Evolutionary conservation across 2,329 filamentous ascomycete genomes (phyloP).

Genomic region (Xylaria sp.): DNA sequence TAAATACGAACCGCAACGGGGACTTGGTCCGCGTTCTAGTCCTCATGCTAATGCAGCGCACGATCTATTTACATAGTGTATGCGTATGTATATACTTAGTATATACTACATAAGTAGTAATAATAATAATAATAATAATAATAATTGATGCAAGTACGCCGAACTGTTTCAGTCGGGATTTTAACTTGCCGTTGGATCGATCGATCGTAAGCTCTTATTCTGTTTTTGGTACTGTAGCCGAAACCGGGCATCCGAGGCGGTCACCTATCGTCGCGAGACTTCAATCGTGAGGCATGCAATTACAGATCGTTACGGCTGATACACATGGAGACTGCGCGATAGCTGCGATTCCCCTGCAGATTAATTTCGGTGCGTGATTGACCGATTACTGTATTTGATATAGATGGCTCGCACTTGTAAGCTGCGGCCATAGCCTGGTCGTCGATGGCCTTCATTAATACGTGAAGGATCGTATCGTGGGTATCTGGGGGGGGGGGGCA

Average conservation of each 20-base stretch:
- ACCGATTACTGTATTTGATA: conserved; percentile 26
- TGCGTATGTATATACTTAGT: no score
- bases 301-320: background rate
- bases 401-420: conserved; percentile 2
- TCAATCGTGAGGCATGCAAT: background rate
- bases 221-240: background rate
- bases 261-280: background rate
- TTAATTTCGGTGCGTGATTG: conserved; percentile 20
- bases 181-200: conserved; percentile 5
- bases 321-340: conserved; percentile 4
- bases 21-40: background rate
- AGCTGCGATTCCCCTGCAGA: conserved; percentile 15
- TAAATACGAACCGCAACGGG: background rate
- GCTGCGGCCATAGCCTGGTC: background rate
- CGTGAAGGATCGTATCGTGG: conserved; percentile 1
- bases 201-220: background rate
- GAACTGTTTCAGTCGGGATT: background rate
- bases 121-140: no score
- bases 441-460: background rate
- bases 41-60: background rate
- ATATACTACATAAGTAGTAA: background rate
- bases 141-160: background rate
- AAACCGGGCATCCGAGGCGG: background rate
- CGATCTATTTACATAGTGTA: background rate
- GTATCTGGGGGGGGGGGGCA: background rate